Base-by-base conservation (phyloP, 1,284 basidiomycete genomes). In the Dichomitus squalens region DNA sequence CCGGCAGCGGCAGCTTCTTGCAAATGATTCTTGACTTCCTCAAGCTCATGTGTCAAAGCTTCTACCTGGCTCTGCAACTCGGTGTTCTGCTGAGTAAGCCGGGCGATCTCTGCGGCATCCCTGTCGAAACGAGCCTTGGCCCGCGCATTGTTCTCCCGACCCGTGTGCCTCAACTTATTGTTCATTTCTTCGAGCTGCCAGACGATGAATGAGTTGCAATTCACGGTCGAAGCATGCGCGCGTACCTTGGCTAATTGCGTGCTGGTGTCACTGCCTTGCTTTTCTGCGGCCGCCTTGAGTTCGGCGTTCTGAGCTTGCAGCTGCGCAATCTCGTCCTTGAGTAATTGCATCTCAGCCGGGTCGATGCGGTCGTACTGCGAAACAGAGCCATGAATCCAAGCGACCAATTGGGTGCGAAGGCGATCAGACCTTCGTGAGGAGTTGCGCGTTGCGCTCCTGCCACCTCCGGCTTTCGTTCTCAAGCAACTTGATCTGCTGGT, bases 361-460 rank as follows among this genome's bases (percentile, higher is more conserved):
- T 94, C 93, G 63, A 93, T 88, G 51, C 93, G 91, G 66, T 95
- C 91, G 67, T 94, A 94, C 88, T 92, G 56, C 23, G 33, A 16
- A 6, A 31, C 20, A 20, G 35, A 38, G n/a, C 48, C 7, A 35
- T 36, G 23, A 40, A 47, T 48, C 9, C n/a, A 34, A 12, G 38
- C 39, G 9, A 43, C 7, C 31, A 38, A 34, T 8, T 11, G 21
- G 43, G 7, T 2, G 0, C 38, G 25, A 20, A 31, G 20, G 39
- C 33, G 31, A 40, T 50, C 12, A 68, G 33, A 88, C 90, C 81
- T 94, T 93, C 73, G 82, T 87, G 48, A 96, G 77, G 31, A 96
- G 78, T 57, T 92, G 89, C 25, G 85, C 73, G 63, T 93, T 93
- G 12, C 95, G 86, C 52, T 90, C 86, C 73, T 95, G 92, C 93